Base-by-base conservation (phyloP, 352 stramenopile genomes). In the Phytopythium kandeliae region DNA sequence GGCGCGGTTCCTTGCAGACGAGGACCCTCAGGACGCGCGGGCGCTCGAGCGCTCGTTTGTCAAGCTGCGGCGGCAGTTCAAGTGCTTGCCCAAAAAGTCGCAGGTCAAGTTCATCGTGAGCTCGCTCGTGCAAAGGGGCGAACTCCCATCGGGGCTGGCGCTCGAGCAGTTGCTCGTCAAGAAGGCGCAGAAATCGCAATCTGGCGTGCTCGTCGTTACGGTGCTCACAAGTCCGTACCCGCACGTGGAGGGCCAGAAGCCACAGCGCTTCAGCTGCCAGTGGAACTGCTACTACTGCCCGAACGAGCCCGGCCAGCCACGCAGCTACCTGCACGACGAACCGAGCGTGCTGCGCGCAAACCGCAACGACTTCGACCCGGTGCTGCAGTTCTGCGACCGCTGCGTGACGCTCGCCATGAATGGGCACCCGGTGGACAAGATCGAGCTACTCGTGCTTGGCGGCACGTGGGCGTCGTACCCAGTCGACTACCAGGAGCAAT, bases 221-320 rank as follows among this genome's bases (percentile, higher is more conserved):
- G 88, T 97, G 54, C 74, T 97, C 37, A 97, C 90, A 40, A 96
- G 81, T 57, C 90, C 90, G 48, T 96, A 97, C 63, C 87, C 90
- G 34, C 58, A 63, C 15, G 84, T 93, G 24, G 66, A 67, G 45
- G 69, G 72, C 17, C 93, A 88, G 62, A 94, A 91, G 52, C 63
- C 60, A 35, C 90, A 97, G 66, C 76, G 73, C 24, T 97, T 97
- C 51, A 94, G 78, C 54, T 97, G 90, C 63, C 86, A 97, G 66
- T 97, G 91, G 86, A 97, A 97, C 58, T 97, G 91, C 65, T 97
- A 97, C 77, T 97, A 97, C 62, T 97, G 91, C 60, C 90, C 91
- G 4, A 97, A 97, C 58, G 86, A 97, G 43, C 89, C 89, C 0
- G 85, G 80, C 11, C 88, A 97, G 62, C 89, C 91, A 19, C 80